A percentile compares a stretch with the other conserved stretches of the same genome.
Evolutionary conservation across 2,329 filamentous ascomycete species (phyloP).

Genomic region (Colletotrichum lindemuthianum): DNA sequence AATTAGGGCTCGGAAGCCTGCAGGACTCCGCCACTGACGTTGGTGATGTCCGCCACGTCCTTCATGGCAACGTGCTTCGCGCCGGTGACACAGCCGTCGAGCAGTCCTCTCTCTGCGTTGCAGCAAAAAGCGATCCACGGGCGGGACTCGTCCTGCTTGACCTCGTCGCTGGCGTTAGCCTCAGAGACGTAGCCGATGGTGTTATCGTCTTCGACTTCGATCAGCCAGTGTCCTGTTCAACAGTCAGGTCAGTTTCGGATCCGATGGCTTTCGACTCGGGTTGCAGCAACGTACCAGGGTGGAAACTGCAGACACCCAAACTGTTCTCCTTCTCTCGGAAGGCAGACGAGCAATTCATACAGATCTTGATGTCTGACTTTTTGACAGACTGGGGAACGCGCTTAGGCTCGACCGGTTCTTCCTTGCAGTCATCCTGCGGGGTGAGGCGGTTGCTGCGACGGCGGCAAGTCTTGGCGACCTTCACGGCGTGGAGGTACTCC

Average conservation of each 20-base stretch:
- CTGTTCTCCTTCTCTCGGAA: constrained; percentile 12
- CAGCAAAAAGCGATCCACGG: constrained; percentile 20
- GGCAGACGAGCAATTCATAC: constrained; percentile 8
- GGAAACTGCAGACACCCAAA: constrained; percentile 3
- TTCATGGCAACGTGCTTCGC: constrained; percentile 17
- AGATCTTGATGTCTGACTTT: constrained; percentile 9
- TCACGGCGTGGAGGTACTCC: constrained; percentile 9
- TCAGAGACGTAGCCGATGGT: constrained; percentile 3
- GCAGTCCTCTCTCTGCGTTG: constrained; percentile 4
- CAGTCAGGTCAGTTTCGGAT: background rate
- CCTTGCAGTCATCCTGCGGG: constrained; percentile 13
- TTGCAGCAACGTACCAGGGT: constrained; percentile 3
- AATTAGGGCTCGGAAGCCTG: no score
- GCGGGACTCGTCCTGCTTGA: background rate
- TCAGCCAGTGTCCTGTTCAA: constrained; percentile 22
- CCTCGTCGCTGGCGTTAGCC: constrained; percentile 12
- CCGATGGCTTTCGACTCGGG: background rate
- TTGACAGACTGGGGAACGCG: no score
- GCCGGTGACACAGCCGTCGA: background rate
- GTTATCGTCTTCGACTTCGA: constrained; percentile 16
- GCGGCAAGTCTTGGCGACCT: no score
- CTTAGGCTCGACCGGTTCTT: no score
- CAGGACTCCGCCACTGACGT: background rate
- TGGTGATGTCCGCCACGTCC: background rate
- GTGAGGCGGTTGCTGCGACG: constrained; percentile 13